phyloP scores from a whole-genome alignment of 345 rosid species.

The Populus davidiana region DNA sequence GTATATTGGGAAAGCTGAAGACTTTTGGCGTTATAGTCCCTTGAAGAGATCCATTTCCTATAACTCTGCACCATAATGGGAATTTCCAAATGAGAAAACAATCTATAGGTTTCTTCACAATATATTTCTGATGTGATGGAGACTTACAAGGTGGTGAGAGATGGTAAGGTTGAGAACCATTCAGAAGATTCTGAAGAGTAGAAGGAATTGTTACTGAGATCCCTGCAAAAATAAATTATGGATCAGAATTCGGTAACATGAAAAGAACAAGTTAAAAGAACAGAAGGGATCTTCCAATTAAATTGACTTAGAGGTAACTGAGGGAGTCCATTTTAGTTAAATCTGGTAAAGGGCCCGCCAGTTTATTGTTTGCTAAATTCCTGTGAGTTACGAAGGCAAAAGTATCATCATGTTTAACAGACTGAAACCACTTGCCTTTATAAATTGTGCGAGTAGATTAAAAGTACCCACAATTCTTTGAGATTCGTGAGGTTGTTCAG shows the following conservation, averaged over 20 bases:
- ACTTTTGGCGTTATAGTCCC: constrained; percentile 61
- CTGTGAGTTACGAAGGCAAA: constrained; percentile 31
- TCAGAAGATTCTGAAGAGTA: constrained; percentile 56
- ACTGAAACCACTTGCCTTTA: not conserved
- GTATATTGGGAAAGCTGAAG: constrained; percentile 62
- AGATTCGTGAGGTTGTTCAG: constrained; percentile 68
- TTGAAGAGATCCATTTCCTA: constrained; percentile 66
- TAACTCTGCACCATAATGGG: constrained; percentile 38
- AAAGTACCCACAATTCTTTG: constrained; percentile 61
- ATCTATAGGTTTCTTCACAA: not conserved
- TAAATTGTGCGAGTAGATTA: not conserved
- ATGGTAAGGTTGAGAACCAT: constrained; percentile 85
- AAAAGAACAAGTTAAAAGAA: constrained; percentile 6
- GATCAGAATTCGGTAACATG: not conserved
- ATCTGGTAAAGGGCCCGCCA: constrained; percentile 72
- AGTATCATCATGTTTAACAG: not conserved
- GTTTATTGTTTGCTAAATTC: constrained; percentile 75
- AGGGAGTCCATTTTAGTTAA: constrained; percentile 60
- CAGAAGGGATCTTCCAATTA: not conserved
- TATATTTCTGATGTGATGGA: constrained; percentile 3
- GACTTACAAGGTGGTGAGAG: constrained; percentile 75
- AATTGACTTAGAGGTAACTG: constrained; percentile 54
- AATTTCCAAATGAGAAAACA: not conserved
- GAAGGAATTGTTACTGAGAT: constrained; percentile 80
- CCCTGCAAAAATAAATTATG: constrained; percentile 43